Base-by-base conservation (phyloP, 345 rosid species). In the Anacardium occidentale region DNA sequence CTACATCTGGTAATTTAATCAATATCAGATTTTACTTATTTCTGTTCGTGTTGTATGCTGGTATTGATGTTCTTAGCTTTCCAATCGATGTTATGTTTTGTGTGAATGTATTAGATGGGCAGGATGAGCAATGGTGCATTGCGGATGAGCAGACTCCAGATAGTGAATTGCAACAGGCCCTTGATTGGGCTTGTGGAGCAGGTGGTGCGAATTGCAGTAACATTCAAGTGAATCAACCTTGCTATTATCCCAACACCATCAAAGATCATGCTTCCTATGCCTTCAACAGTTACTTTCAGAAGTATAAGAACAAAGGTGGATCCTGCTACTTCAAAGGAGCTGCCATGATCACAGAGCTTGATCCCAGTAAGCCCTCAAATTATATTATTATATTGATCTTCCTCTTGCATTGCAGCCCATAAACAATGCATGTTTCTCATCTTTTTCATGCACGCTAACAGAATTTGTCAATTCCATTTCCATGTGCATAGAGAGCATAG, bases 291-390 rank as follows among this genome's bases (percentile, higher is more conserved):
- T 90, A 90, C 73, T 94, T 80, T 83, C 93, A 89, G 78, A 83
- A 66, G 67, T 77, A 76, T 76, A 90, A 88, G 82, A 68, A 76
- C 73, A 81, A 71, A 17, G 93, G 95, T 26, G 95, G 93, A 62
- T 86, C 93, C 74, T 89, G 98, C 82, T 79, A 76, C 87, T 92
- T 92, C 85, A 89, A 48, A 57, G 93, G 95, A 29, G 92, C 97
- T 66, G 96, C 96, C 57, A 73, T 87, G 73, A 76, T 77, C 69
- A 90, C 96, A 5, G 90, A 86, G 57, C 86, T 86, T 56, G 91
- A 92, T 83, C 96, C 94, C 4, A 92, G 94, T 89, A 84, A 82
- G 90, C 48, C 68, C 58, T 64, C 17, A 12, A 13, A 13, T 52
- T 17, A 3, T 8, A 26, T 71, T 25, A 2, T 18, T 6, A 22